phyloP scores from a whole-genome alignment of 805 yeast genomes.

The Debaryomyces tyrocola region DNA sequence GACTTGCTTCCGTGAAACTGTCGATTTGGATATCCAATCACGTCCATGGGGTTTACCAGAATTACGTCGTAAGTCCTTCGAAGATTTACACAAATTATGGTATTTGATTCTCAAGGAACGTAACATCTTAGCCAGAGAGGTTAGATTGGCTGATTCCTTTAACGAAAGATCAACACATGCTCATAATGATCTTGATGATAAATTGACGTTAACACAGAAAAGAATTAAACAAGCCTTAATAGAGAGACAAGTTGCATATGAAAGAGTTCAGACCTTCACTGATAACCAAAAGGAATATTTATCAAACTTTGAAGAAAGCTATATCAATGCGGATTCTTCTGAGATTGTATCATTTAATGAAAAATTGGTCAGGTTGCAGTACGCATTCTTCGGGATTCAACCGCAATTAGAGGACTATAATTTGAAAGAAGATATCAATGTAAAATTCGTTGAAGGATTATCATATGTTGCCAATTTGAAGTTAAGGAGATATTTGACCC shows the following conservation, averaged over 20 bases:
- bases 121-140: conserved; percentile 75
- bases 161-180: conserved; percentile 22
- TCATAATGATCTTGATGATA: conserved; percentile 40
- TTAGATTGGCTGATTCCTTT: conserved; percentile 49
- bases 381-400: conserved; percentile 81
- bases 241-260: conserved; percentile 77
- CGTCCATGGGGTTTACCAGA: conserved; percentile 88
- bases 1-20: conserved; percentile 54
- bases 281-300: conserved; percentile 49
- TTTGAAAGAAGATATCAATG: conserved; percentile 53
- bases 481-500: conserved; percentile 37
- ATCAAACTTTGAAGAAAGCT: conserved; percentile 56
- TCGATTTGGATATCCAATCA: conserved; percentile 53
- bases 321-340: conserved; percentile 53
- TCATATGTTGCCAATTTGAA: conserved; percentile 69
- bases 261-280: conserved; percentile 52
- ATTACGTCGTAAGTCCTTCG: conserved; percentile 85
- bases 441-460: conserved; percentile 60
- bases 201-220: conserved; percentile 36
- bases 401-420: conserved; percentile 60
- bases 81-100: conserved; percentile 91
- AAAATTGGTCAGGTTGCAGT: conserved; percentile 74
- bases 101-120: conserved; percentile 81
- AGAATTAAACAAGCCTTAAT: conserved; percentile 82
- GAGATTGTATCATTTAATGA: conserved; percentile 61